Base-by-base conservation (phyloP, 2,329 filamentous ascomycete genomes). In the Albophoma yamanashiensis region DNA sequence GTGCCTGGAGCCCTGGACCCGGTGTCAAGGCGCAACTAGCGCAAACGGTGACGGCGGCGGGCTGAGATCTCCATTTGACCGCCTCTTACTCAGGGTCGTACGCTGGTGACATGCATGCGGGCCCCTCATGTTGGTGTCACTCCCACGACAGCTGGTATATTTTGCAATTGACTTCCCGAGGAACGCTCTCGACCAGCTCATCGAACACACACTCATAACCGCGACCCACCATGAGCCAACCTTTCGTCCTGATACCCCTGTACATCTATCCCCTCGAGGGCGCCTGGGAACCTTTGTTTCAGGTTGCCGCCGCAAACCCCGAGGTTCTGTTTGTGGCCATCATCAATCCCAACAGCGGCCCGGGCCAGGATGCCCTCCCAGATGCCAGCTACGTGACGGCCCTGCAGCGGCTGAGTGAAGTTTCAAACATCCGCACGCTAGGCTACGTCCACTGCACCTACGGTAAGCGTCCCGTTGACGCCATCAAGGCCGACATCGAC, bases 401-500 rank as follows among this genome's bases (percentile, higher is more conserved):
- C 38, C 61, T 73, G 52, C 59, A 47, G 2, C 43, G 58, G 52
- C 65, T 73, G 50, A 61, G 64, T 5, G 60, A 40, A 4, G 39
- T 67, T 5, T 52, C 61, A 14, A 73, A 73, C 55, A 64, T 70
- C n/a, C 63, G 58, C 36, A 61, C 68, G 22, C 60, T 73, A 7
- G 70, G 70, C 27, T 73, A 73, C 56, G 68, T 73, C 31, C 65
- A 67, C 60, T 70, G 68, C 63, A 68, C 56, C 61, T 73, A 71
- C 56, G 69, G 70, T 4, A 43, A 64, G 52, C 64, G 70, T 4
- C 36, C 58, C 1, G 50, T 58, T 5, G 61, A 55, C 22, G 66
- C 64, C 14, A 58, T 71, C 25, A 40, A 63, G 45, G 57, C 69
- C 61, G 79, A 82, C 61, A 74, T 82, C 55, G 71, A 72, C 58